Evolutionary conservation across 768 basidiomycete genomes (phyloP), one percentile per base, ranked within the genome.

Genomic region (Serendipita sp.): DNA sequence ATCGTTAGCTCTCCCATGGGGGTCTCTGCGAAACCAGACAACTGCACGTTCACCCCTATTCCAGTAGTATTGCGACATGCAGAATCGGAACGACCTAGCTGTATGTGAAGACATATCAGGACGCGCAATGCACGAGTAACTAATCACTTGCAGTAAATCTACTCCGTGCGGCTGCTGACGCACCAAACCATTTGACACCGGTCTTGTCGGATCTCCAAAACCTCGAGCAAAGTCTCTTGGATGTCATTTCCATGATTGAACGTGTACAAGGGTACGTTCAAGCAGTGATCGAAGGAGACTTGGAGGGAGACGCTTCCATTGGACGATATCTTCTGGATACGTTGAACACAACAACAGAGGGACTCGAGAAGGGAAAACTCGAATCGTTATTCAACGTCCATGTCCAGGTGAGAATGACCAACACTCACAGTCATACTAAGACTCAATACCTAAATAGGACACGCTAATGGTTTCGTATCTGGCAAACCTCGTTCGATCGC

Each of bases 381-480:
- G 76, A 74, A 65, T 68, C 67, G 52, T 70, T 81, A 3, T 92
- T 91, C 78, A 86, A 88, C 70, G 76, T 83, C 8, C 84, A 85
- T 68, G 75, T 91, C 69, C 89, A 91, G 82, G 85, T 85, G 68
- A 56, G 76, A 63, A 66, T 4, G 23, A 34, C 18, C n/a, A 11
- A 30, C 28, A 35, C 8, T 28, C 56, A 23, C n/a, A n/a, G 30
- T 54, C 52, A 11, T 16, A 11, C 52, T 16, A 13, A 68, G 48
- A 68, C 69, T 34, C 66, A 68, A 48, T 44, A 60, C 8, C 3
- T 16, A 28, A 67, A 45, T 75, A 92, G 84, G 94, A 97, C 72
- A 90, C 86, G 30, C 78, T 98, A 68, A 95, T 95, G 88, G 83
- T 98, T 65, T 88, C 90, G 64, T 98, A 97, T 76, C 79, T 98